Conservation (phyloP, 192 early-diverging fungal species). For the Backusella morwellensis region DNA sequence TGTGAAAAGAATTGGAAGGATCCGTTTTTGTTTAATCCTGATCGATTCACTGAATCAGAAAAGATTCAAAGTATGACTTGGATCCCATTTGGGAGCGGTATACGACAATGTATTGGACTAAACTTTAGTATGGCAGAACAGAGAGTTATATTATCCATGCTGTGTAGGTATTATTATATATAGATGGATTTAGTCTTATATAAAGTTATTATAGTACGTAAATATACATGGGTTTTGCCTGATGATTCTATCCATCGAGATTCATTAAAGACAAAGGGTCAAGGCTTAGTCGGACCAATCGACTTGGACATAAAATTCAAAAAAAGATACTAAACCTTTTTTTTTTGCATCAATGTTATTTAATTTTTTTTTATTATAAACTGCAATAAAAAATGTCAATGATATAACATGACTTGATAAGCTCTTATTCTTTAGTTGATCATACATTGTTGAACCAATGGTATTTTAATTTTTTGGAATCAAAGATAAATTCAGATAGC, state of each 20-base stretch:
- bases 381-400: too few relatives aligned
- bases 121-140: slow-evolving; percentile 59
- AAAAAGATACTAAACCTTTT: not conserved
- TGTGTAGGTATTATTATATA: slow-evolving; percentile 7
- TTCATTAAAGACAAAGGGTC: not conserved
- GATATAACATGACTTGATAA: too few relatives aligned
- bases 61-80: slow-evolving; percentile 37
- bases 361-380: too few relatives aligned
- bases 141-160: slow-evolving; percentile 51
- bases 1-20: slow-evolving; percentile 9
- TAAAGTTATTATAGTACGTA: slow-evolving; percentile 24
- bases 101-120: slow-evolving; percentile 59
- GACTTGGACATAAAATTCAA: slow-evolving; percentile 8
- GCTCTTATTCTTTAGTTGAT: too few relatives aligned
- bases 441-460: too few relatives aligned
- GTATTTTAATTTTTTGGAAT: too few relatives aligned
- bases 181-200: not conserved
- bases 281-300: slow-evolving; percentile 8
- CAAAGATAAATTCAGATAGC: too few relatives aligned
- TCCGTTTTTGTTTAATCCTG: slow-evolving; percentile 24
- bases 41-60: slow-evolving; percentile 18
- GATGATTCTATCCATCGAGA: slow-evolving; percentile 17
- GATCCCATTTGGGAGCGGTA: slow-evolving; percentile 55
- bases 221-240: slow-evolving; percentile 27
- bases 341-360: not conserved